Evolutionary conservation across 345 rosid species (phyloP).

Genomic region (Aurinia saxatilis): DNA sequence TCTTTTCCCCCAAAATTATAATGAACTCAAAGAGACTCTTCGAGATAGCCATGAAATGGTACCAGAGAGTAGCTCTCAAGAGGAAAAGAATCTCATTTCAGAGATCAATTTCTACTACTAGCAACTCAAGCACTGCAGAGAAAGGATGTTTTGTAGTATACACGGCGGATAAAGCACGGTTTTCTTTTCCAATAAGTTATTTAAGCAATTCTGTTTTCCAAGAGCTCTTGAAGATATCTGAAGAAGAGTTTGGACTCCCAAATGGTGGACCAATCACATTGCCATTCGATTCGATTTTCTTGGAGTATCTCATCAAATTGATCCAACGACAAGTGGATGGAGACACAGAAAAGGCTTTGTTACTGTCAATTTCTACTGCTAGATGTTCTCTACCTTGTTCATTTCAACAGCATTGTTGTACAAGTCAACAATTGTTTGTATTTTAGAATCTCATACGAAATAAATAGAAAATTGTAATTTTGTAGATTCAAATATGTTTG

Average conservation of each 20-base stretch:
- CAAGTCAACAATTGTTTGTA: background rate
- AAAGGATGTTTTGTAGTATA: constrained; percentile 29
- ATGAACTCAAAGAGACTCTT: too few species aligned
- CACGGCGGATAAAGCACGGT: constrained; percentile 1
- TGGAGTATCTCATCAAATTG: constrained; percentile 20
- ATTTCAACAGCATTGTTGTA: background rate
- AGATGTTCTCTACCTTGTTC: background rate
- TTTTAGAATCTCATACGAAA: background rate
- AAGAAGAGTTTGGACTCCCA: constrained; percentile 31
- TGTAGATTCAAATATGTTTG: too few species aligned
- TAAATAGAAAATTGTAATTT: too few species aligned
- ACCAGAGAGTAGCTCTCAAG: too few species aligned
- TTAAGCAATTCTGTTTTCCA: constrained; percentile 10
- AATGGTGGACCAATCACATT: constrained; percentile 23
- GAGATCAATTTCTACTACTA: background rate
- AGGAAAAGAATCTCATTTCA: too few species aligned
- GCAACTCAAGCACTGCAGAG: background rate
- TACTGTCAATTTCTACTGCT: background rate
- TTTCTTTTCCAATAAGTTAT: constrained; percentile 3
- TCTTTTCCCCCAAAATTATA: too few species aligned
- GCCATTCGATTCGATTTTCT: constrained; percentile 20
- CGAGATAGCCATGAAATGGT: too few species aligned
- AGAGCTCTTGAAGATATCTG: constrained; percentile 29
- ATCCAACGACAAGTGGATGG: background rate
- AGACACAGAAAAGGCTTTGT: background rate